A percentile compares a stretch with the other conserved stretches of the same genome.
Evolutionary conservation across 176 grass and related monocot genomes (phyloP).

Genomic region (Aegilops longissima): DNA sequence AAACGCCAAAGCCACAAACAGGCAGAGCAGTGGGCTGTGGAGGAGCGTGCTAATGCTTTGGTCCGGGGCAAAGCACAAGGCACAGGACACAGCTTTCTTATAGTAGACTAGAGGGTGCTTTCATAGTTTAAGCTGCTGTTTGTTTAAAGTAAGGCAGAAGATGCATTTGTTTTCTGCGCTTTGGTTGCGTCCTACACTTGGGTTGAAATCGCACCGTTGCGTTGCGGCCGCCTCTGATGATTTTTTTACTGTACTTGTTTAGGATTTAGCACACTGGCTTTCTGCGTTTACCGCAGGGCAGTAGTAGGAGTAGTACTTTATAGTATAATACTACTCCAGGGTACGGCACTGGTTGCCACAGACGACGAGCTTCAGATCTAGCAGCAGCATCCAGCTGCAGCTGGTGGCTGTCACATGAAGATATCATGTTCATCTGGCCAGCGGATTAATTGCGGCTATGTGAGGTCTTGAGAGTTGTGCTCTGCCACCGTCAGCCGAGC

Average conservation of each 20-base stretch:
- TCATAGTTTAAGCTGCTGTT: background rate
- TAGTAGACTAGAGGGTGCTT: background rate
- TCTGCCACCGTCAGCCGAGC: background rate
- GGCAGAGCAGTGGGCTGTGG: background rate
- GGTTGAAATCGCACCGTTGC: constrained; percentile 13
- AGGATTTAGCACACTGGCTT: background rate
- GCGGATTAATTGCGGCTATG: background rate
- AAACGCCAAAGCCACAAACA: background rate
- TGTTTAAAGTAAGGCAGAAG: background rate
- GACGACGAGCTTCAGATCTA: too few species aligned
- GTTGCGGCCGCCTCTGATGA: background rate
- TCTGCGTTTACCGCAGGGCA: background rate
- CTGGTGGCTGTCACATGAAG: background rate
- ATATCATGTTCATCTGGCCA: background rate
- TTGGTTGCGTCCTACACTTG: background rate
- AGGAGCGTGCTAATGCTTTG: background rate
- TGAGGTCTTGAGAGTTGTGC: background rate
- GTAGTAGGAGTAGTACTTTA: too few species aligned
- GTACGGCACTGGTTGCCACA: too few species aligned
- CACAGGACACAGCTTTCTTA: background rate
- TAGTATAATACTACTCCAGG: too few species aligned
- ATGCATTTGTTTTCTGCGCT: background rate
- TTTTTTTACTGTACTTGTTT: background rate
- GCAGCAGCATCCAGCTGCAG: background rate
- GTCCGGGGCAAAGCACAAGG: constrained; percentile 10